Evolutionary conservation across 768 basidiomycete genomes (phyloP).

Genomic region (Clavulina sp.): DNA sequence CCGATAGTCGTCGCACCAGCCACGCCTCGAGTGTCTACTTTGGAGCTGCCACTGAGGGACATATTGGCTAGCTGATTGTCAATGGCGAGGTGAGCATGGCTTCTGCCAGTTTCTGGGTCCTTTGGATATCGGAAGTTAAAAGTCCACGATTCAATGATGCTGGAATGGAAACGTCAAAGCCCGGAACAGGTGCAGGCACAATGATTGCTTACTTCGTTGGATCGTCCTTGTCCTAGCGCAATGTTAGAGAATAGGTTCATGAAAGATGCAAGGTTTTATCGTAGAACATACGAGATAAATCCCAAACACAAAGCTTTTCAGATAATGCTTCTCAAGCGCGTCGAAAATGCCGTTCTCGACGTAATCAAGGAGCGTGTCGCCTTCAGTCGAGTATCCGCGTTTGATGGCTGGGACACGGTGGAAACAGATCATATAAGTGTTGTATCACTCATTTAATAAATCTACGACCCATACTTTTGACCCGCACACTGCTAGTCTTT

Average conservation of each 20-base stretch:
- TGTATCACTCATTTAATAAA: neutral
- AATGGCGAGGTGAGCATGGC: slow-evolving; percentile 58
- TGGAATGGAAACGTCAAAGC: slow-evolving; percentile 15
- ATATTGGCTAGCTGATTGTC: slow-evolving; percentile 40
- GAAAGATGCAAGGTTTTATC: slow-evolving; percentile 1
- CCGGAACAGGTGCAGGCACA: slow-evolving; percentile 4
- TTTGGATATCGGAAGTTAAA: slow-evolving; percentile 78
- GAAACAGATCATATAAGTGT: neutral
- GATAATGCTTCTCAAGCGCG: slow-evolving; percentile 67
- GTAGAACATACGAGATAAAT: slow-evolving; percentile 47
- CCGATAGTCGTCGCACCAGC: slow-evolving; percentile 52
- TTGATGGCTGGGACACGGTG: slow-evolving; percentile 24
- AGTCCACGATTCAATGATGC: slow-evolving; percentile 76
- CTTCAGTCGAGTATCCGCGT: slow-evolving; percentile 66
- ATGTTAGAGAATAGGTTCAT: slow-evolving; percentile 7
- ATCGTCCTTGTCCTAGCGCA: slow-evolving; percentile 54
- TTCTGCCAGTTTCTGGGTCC: slow-evolving; percentile 38
- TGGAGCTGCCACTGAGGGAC: slow-evolving; percentile 25
- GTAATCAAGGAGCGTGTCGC: slow-evolving; percentile 65
- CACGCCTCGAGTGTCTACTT: slow-evolving; percentile 41
- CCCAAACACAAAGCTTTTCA: slow-evolving; percentile 71
- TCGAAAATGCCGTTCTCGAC: slow-evolving; percentile 77
- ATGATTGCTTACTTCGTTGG: slow-evolving; percentile 49
- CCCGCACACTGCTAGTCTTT: slow-evolving; percentile 42
- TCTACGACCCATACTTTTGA: slow-evolving; percentile 6